A percentile compares a stretch with the other conserved stretches of the same genome.
Conservation (phyloP, 2,329 filamentous ascomycete species). For the Talaromyces pinophilus region DNA sequence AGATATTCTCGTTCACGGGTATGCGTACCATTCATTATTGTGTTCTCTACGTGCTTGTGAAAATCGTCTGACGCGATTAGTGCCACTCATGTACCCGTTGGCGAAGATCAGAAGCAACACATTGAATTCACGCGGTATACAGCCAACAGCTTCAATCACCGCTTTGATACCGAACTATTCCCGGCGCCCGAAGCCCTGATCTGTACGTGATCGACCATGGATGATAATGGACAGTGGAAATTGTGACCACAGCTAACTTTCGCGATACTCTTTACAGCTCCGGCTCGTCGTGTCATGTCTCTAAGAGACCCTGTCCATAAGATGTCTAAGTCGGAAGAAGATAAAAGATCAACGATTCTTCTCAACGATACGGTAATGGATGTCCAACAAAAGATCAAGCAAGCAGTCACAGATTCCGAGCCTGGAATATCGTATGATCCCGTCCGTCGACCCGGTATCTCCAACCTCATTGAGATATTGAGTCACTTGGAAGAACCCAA, state of each 20-base stretch:
- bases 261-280: constrained; percentile 53
- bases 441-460: constrained; percentile 70
- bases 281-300: constrained; percentile 85
- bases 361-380: constrained; percentile 69
- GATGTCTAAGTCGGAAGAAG: constrained; percentile 88
- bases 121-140: constrained; percentile 89
- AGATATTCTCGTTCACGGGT: constrained; percentile 85
- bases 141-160: constrained; percentile 81
- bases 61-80: constrained; percentile 42
- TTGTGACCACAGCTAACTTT: not conserved
- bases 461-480: constrained; percentile 83
- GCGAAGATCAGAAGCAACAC: constrained; percentile 93
- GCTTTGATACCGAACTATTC: constrained; percentile 62
- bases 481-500: constrained; percentile 69
- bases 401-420: constrained; percentile 74
- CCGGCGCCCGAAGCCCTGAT: constrained; percentile 69
- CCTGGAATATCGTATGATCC: constrained; percentile 72
- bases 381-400: constrained; percentile 69
- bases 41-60: not conserved
- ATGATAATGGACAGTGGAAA: not conserved
- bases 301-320: constrained; percentile 75
- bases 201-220: constrained; percentile 52
- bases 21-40: constrained; percentile 19
- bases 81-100: constrained; percentile 92
- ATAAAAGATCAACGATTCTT: constrained; percentile 74